Conservation (phyloP, 1,284 basidiomycete species). For the Wallemia ichthyophaga region DNA sequence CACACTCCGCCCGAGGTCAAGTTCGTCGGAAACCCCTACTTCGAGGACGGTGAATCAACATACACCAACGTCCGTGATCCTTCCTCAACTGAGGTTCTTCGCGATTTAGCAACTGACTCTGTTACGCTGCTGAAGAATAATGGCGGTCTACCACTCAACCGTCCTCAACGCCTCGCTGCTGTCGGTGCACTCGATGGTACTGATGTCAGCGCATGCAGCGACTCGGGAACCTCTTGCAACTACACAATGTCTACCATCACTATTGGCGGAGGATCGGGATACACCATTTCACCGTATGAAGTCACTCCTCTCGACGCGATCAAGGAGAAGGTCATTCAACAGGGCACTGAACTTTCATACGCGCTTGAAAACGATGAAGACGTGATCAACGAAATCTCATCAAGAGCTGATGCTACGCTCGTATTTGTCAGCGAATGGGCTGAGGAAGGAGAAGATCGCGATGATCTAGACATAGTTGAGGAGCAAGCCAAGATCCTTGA, state of each 20-base stretch:
- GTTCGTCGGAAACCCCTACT: not conserved
- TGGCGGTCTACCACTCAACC: slow-evolving; percentile 7
- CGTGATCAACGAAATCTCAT: not conserved
- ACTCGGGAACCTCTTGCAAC: not conserved
- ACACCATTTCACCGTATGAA: slow-evolving; percentile 24
- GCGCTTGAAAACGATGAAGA: not conserved
- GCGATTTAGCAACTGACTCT: slow-evolving; percentile 37
- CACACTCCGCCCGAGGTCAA: not conserved
- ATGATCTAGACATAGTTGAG: slow-evolving; percentile 2
- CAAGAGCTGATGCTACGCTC: not conserved
- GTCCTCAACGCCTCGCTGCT: not conserved
- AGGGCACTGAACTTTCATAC: not conserved
- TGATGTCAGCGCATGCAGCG: not conserved
- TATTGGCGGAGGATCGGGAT: slow-evolving; percentile 19
- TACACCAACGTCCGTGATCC: slow-evolving; percentile 10
- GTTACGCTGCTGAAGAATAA: slow-evolving; percentile 44
- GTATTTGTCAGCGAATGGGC: slow-evolving; percentile 6
- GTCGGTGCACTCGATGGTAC: not conserved
- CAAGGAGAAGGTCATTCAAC: slow-evolving; percentile 16
- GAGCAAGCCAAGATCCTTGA: slow-evolving; percentile 11
- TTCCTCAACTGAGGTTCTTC: slow-evolving; percentile 19
- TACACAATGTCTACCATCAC: slow-evolving; percentile 3
- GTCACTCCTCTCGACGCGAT: slow-evolving; percentile 16
- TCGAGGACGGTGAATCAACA: slow-evolving; percentile 5
- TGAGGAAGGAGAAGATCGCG: slow-evolving; percentile 9